Evolutionary conservation across 768 basidiomycete genomes (phyloP), one percentile per base, ranked within the genome.

Genomic region (Pisolithus tinctorius): DNA sequence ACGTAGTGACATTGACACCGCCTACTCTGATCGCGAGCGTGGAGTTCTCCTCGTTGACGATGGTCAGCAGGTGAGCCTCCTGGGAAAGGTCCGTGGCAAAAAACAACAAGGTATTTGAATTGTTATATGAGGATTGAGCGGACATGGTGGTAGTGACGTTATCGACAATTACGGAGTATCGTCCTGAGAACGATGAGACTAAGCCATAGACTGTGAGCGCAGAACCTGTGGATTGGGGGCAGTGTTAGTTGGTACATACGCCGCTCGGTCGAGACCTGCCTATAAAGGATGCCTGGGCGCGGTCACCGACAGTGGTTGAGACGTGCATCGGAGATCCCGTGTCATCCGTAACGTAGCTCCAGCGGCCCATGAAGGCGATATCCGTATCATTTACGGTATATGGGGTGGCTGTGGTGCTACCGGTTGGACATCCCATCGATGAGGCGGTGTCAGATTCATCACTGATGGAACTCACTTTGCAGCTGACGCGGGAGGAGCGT

Each of bases 81-180:
- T 77, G 71, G 56, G 87, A 72, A 42, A 91, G 74, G 16, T 79
- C 80, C 17, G 80, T 79, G 37, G 78, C 74, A 57, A 76, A 83
- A 62, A 82, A 90, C 10, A 91, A 71, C 4, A 88, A 69, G 10
- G 80, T 71, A 51, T 77, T 62, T 43, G 73, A 63, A 27, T 76
- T 67, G 36, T 68, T 73, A 60, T 78, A 83, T 0, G 81, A 80
- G 4, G 83, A 78, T 49, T 66, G 65, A 3, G 76, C 79, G 29
- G 77, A 78, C 47, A 81, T 68, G 2, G 57, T 66, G 30, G 76
- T 72, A 34, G 74, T 76, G 20, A 68, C 64, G 50, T 79, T 72
- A 56, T 82, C 80, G 7, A 82, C 76, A 26, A 63, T 71, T 49
- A 86, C 79, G 34, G 79, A 73, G 60, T 80, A 90, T 39, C 69